Conservation (phyloP, 768 basidiomycete species). For the Mycena albidolilacea region DNA sequence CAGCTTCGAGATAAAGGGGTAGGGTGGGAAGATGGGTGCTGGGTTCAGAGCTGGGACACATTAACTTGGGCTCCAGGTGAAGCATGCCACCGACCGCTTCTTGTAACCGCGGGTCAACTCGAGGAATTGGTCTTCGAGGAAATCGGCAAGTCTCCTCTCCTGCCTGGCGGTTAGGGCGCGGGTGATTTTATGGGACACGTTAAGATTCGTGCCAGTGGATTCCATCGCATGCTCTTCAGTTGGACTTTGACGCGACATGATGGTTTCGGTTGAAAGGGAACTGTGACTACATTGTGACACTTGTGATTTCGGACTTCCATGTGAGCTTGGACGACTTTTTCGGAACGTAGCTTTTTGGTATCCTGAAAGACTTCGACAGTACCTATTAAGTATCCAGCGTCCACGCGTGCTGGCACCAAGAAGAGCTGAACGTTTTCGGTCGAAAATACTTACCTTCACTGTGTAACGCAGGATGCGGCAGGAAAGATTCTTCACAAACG, state of each 20-base stretch:
- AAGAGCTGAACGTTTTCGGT: too few relatives aligned
- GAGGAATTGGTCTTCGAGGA: slow-evolving; percentile 76
- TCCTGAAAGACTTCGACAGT: too few relatives aligned
- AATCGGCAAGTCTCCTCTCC: slow-evolving; percentile 75
- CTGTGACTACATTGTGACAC: neutral
- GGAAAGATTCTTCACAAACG: too few relatives aligned
- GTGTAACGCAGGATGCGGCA: too few relatives aligned
- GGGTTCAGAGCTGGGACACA: slow-evolving; percentile 58
- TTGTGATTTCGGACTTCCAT: too few relatives aligned
- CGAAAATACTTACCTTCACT: too few relatives aligned
- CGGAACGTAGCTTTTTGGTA: too few relatives aligned
- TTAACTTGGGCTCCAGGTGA: slow-evolving; percentile 28
- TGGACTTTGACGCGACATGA: neutral
- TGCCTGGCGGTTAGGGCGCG: slow-evolving; percentile 66
- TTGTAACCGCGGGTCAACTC: slow-evolving; percentile 79
- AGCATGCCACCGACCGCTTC: slow-evolving; percentile 71
- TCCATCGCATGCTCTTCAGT: neutral
- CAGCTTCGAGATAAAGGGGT: slow-evolving; percentile 69
- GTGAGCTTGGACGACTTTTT: too few relatives aligned
- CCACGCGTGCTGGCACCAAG: too few relatives aligned
- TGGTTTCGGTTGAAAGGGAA: neutral
- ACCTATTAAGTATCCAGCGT: too few relatives aligned
- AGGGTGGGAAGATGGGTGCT: slow-evolving; percentile 72
- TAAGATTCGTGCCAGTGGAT: neutral
- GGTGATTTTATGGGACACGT: neutral